phyloP scores from a whole-genome alignment of 805 yeast species.

The Torulaspora indica region DNA sequence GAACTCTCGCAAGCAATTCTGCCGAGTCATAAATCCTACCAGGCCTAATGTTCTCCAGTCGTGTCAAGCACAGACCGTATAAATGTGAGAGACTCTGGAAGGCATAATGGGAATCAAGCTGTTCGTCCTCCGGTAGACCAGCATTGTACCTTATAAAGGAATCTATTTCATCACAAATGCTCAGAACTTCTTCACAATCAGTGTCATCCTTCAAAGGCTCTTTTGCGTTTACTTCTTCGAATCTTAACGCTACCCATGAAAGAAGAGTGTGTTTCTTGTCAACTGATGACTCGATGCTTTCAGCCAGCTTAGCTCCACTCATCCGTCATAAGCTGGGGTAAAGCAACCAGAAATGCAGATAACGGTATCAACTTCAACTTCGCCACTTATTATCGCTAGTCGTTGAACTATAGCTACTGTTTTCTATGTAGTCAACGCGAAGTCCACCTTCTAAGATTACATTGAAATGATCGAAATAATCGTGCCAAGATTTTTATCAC shows the following conservation, averaged over 20 bases:
- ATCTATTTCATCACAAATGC: conserved; percentile 14
- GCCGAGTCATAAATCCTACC: conserved; percentile 31
- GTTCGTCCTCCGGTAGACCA: conserved; percentile 11
- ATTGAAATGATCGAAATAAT: background rate
- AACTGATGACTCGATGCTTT: conserved; percentile 5
- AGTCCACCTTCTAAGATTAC: background rate
- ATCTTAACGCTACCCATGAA: conserved; percentile 22
- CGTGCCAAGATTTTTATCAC: background rate
- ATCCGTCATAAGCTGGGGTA: conserved; percentile 1
- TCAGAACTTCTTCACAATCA: conserved; percentile 2
- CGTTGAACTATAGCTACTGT: background rate
- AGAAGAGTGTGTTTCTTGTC: conserved; percentile 24
- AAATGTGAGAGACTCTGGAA: conserved; percentile 24
- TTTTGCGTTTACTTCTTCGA: conserved; percentile 12
- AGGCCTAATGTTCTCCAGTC: conserved; percentile 15
- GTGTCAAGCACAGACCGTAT: conserved; percentile 14
- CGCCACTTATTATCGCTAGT: background rate
- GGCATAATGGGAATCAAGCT: conserved; percentile 24
- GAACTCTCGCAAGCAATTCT: conserved; percentile 25
- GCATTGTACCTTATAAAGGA: conserved; percentile 14
- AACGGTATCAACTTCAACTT: too few species aligned
- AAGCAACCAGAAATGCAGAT: background rate
- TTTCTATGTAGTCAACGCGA: background rate
- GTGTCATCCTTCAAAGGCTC: conserved; percentile 2
- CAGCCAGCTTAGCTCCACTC: conserved; percentile 4